Evolutionary conservation across 179 eudicot species (phyloP).

Genomic region (Nepenthes alata): DNA sequence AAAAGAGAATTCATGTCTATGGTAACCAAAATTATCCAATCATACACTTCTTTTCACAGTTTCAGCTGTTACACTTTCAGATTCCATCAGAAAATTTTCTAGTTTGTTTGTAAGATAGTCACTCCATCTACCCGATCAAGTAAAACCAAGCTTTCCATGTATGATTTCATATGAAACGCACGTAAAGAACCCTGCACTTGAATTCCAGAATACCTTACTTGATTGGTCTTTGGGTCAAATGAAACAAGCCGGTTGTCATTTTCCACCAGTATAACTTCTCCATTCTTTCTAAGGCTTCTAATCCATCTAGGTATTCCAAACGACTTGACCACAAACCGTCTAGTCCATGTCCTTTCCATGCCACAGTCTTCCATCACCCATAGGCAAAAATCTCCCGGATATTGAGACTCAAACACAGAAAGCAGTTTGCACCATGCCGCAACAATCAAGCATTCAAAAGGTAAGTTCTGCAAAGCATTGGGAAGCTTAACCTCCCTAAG

Average conservation of each 20-base stretch:
- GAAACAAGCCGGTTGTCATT: conserved; percentile 10
- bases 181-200: conserved; percentile 9
- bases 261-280: conserved; percentile 22
- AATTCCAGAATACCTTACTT: conserved; percentile 17
- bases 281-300: conserved; percentile 24
- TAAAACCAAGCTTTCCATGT: conserved; percentile 39
- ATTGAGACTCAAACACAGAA: conserved; percentile 21
- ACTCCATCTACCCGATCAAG: conserved; percentile 9
- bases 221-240: conserved; percentile 17
- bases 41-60: too few relatives aligned
- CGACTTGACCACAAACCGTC: conserved; percentile 21
- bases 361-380: conserved; percentile 52
- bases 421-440: conserved; percentile 20
- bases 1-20: too few relatives aligned
- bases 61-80: too few relatives aligned
- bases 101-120: not conserved
- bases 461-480: conserved; percentile 12
- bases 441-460: conserved; percentile 11
- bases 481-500: conserved; percentile 30
- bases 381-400: conserved; percentile 19
- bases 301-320: conserved; percentile 13
- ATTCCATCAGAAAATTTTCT: not conserved
- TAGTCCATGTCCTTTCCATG: conserved; percentile 31
- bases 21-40: too few relatives aligned
- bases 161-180: conserved; percentile 27